Base-by-base conservation (phyloP, 1,284 basidiomycete species). In the Sphagnurus paluster region DNA sequence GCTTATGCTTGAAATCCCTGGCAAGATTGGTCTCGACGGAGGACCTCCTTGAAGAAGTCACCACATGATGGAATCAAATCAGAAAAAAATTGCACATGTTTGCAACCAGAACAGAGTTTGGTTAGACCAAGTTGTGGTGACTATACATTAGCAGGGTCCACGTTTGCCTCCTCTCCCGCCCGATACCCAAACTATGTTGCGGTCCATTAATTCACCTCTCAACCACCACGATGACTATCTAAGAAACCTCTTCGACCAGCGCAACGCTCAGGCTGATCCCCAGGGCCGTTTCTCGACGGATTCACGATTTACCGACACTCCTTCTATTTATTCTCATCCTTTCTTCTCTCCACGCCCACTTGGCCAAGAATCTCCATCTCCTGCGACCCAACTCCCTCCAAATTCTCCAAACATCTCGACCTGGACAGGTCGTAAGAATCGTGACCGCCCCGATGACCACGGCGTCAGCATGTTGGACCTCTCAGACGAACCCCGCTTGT, bases 291-390 rank as follows among this genome's bases (percentile, higher is more conserved):
- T 76, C 56, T 75, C 76, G 44, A 72, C 79, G 42, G 60, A 77
- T 52, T 74, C 81, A 28, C 74, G 82, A 53, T 74, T 74, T 54
- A 73, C 79, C 36, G 83, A 86, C 62, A 77, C 84, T 47, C 82
- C 83, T 56, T 87, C 84, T 36, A 67, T 85, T 53, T 86, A 87
- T 61, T 82, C 76, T 60, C 76, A 72, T 54, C 57, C 76, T 44
- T 71, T 75, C 60, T 78, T 80, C 61, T 80, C 80, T 34, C 77
- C 77, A 35, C 70, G 63, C 45, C 60, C 59, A 20, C 47, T 49
- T 25, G 59, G 64, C 37, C 53, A 56, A 42, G 53, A 57, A 19
- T 50, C 52, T 50, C 49, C 42, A 46, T 53, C 40, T 44, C 36
- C 30, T 53, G 43, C 42, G 54, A 47, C 54, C 24, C 49, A 47